Evolutionary conservation across 73 alveolate genomes (phyloP).

Genomic region (Blepharisma stoltei): DNA sequence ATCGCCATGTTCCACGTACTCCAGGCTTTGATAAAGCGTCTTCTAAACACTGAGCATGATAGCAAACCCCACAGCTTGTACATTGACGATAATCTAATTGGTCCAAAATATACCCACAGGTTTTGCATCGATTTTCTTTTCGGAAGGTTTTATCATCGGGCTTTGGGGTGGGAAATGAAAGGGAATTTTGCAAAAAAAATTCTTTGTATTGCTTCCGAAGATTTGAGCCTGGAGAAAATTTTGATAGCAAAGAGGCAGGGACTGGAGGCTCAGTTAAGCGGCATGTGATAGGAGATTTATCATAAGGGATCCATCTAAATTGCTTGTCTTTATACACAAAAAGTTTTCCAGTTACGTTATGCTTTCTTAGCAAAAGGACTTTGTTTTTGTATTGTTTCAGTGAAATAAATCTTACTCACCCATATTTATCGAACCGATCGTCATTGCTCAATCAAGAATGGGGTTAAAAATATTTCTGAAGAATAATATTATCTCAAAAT

Average conservation of each 20-base stretch:
- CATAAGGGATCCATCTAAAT: conserved; percentile 12
- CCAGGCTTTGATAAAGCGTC: not conserved
- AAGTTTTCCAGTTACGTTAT: conserved; percentile 6
- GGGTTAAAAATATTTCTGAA: too few species aligned
- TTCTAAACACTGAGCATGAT: conserved; percentile 28
- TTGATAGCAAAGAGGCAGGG: conserved; percentile 9
- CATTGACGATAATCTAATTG: conserved; percentile 17
- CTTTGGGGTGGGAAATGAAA: not conserved
- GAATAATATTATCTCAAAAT: too few species aligned
- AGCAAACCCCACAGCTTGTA: not conserved
- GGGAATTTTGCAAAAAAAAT: not conserved
- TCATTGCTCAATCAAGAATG: too few species aligned
- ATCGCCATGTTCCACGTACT: conserved; percentile 39
- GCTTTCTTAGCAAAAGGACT: conserved; percentile 12
- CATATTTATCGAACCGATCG: too few species aligned
- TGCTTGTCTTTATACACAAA: conserved; percentile 17
- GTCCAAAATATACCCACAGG: conserved; percentile 15
- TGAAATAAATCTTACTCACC: not conserved
- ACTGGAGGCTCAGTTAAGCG: conserved; percentile 40
- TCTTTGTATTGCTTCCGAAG: conserved; percentile 13
- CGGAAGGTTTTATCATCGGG: not conserved
- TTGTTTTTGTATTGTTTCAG: not conserved
- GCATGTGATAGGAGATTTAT: not conserved
- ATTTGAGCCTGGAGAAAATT: not conserved
- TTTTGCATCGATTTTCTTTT: conserved; percentile 8